phyloP scores from a whole-genome alignment of 129 eudicot genomes.

The Escallonia rubra region DNA sequence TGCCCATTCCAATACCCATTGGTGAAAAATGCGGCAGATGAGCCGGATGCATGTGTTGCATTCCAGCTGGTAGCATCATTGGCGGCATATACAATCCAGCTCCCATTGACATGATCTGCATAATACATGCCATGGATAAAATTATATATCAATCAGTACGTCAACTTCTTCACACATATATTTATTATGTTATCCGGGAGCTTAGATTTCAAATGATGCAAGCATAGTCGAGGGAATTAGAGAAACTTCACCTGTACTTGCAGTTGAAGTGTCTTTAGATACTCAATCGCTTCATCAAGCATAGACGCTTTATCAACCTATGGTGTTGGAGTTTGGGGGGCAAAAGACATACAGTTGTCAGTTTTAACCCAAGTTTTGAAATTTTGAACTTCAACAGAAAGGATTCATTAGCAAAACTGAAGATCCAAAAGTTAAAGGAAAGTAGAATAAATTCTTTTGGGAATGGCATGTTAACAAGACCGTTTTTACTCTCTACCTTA shows the following conservation, averaged over 20 bases:
- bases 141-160: too few relatives aligned
- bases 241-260: slow-evolving; percentile 42
- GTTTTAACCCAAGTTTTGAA: too few relatives aligned
- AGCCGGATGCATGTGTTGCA: slow-evolving; percentile 45
- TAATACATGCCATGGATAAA: not conserved
- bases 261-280: slow-evolving; percentile 52
- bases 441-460: slow-evolving; percentile 26
- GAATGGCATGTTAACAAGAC: not conserved
- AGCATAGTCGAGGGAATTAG: not conserved
- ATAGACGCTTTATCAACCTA: slow-evolving; percentile 59
- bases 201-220: not conserved
- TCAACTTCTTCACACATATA: too few relatives aligned
- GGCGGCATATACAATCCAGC: slow-evolving; percentile 52
- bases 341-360: too few relatives aligned
- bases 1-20: slow-evolving; percentile 22
- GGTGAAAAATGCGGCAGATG: slow-evolving; percentile 45
- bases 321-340: too few relatives aligned
- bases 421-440: not conserved
- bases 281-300: slow-evolving; percentile 65
- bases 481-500: slow-evolving; percentile 54
- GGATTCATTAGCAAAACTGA: slow-evolving; percentile 6
- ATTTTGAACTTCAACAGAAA: slow-evolving; percentile 16
- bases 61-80: slow-evolving; percentile 47
- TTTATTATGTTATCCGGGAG: not conserved
- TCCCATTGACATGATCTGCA: slow-evolving; percentile 55